Evolutionary conservation across 1,284 basidiomycete species (phyloP), one percentile per base, ranked within the genome.

Genomic region (Austroboletus niveus): DNA sequence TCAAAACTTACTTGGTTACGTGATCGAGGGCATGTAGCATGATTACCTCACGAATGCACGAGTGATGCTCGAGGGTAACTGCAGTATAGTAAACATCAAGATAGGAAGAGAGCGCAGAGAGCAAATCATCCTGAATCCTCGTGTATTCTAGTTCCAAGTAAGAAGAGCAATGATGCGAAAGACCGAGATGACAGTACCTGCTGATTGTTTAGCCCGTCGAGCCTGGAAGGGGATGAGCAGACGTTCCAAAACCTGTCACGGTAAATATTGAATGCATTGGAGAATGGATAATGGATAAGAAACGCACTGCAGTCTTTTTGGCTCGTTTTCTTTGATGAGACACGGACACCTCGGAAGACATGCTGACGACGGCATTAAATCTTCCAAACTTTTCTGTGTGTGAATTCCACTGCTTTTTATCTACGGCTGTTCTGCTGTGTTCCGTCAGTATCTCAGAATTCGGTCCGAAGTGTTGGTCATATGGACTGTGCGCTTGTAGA

Each of bases 1-100:
- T 12, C 8, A 31, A 30, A 50, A 55, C 80, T 55, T 63, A 93
- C 94, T 89, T 95, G 48, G 84, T 82, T 45, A 94, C 79, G 71
- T 97, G 94, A 62, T 94, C 92, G 47, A 96, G 66, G 1, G 81
- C 80, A 67, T 96, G 93, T 9, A 94, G 72, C 5, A 88, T 73
- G 2, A 85, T 76, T 1, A 82, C 82, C 61, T 91, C 82, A 38
- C 90, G 80, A 36, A 82, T 74, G 15, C 70, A 71, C 56, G 73
- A 72, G 49, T 79, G 77, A 3, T 75, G 75, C 20, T 82, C 80
- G 50, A 82, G 69, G 10, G 81, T 72, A 42, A 84, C 74, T 8
- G 79, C 78, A 32, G 92, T 78, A 27, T 88, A 66, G 63, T 89
- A 90, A 30, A 95, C 63, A 65, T 97, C 93, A 56, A 82, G 77